A percentile compares a stretch with the other conserved stretches of the same genome.
Evolutionary conservation across 179 eudicot species (phyloP).

Genomic region (Beta lomatogona): DNA sequence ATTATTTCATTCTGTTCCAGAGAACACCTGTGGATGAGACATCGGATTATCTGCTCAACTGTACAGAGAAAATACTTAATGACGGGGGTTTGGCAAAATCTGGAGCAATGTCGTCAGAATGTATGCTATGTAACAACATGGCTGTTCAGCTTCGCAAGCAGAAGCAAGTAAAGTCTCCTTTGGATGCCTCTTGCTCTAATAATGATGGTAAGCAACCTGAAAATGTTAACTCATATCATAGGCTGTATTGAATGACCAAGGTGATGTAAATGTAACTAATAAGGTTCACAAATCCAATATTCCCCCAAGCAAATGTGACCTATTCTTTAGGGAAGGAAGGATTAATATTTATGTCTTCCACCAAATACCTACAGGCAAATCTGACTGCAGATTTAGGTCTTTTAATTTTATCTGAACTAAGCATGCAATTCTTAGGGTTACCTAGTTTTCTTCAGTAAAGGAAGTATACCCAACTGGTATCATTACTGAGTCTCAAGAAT

Average conservation of each 20-base stretch:
- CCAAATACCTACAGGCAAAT: too few relatives aligned
- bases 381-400: too few relatives aligned
- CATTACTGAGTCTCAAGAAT: too few relatives aligned
- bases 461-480: too few relatives aligned
- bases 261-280: neutral
- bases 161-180: slow-evolving; percentile 28
- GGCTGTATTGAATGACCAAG: neutral
- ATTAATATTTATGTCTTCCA: too few relatives aligned
- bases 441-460: too few relatives aligned
- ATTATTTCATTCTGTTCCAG: slow-evolving; percentile 35
- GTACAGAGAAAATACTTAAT: slow-evolving; percentile 45
- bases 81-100: slow-evolving; percentile 39
- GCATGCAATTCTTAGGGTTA: too few relatives aligned
- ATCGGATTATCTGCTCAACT: slow-evolving; percentile 59
- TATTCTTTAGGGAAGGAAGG: too few relatives aligned
- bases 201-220: slow-evolving; percentile 44
- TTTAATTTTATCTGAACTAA: too few relatives aligned
- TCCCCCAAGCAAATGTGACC: too few relatives aligned
- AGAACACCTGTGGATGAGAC: slow-evolving; percentile 50
- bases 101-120: slow-evolving; percentile 36
- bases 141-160: slow-evolving; percentile 22
- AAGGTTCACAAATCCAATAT: neutral
- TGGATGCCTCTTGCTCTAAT: slow-evolving; percentile 35
- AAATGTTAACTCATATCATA: neutral
- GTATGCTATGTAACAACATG: slow-evolving; percentile 37